Base-by-base conservation (phyloP, 2,329 filamentous ascomycete species). In the Phoma sp. region DNA sequence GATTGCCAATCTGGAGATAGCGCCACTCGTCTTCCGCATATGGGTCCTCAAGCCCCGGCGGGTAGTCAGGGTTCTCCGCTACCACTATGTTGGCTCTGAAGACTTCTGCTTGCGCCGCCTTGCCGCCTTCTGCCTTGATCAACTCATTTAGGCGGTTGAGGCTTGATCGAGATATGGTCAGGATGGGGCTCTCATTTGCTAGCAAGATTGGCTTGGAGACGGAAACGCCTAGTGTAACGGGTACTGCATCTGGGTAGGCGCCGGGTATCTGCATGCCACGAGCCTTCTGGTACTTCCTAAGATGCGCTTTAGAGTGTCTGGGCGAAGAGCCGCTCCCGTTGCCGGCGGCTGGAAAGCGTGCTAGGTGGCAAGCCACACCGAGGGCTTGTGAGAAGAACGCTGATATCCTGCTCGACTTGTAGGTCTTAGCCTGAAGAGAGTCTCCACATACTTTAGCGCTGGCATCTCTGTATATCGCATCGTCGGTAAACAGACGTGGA, bases 161-260 rank as follows among this genome's bases (percentile, higher is more conserved):
- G 62, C 92, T 97, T 8, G 89, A 86, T 48, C 86, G 83, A 18
- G 90, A 91, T 51, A 98, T 88, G 41, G 91, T 84, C 0, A 99
- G 82, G 39, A 99, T 96, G 0, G 95, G 93, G 47, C 91, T 96
- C 74, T 98, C 95, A 71, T 99, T 99, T 23, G 93, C 90, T 3
- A 99, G 79, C 0, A 95, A 78, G 30, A 98, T 92, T 3, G 86
- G 83, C 46, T 82, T 72, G 48, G 71, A 70, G 62, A 67, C 62
- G 82, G 80, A 7, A 82, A 83, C 18, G 81, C 84, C 14, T 82
- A 81, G 64, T 60, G 61, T 65, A 46, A 63, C 1, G 81, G 78
- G 36, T 74, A 27, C 60, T n/a, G 67, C 55, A 57, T 74, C 71
- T 61, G 83, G 83, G 58, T 84, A 86, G 18, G 81, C 78, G 4